phyloP scores from a whole-genome alignment of 345 rosid species.

The Moringa oleifera region DNA sequence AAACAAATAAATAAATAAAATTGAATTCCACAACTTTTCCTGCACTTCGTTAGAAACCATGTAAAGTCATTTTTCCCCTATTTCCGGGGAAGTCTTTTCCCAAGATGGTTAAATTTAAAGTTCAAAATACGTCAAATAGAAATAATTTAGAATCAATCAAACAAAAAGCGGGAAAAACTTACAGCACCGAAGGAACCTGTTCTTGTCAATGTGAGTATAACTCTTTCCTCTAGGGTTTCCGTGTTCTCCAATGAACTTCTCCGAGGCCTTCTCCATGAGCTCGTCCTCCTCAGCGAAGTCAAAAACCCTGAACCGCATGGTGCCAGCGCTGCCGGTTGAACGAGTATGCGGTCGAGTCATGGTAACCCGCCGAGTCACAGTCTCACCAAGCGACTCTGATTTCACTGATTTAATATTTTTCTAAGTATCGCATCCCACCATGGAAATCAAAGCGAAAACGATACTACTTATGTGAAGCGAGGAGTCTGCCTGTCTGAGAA shows the following conservation, averaged over 20 bases:
- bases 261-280: conserved; percentile 24
- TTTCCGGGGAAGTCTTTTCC: too few relatives aligned
- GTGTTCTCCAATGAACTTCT: conserved; percentile 22
- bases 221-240: conserved; percentile 11
- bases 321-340: conserved; percentile 4
- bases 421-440: too few relatives aligned
- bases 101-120: background rate
- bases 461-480: too few relatives aligned
- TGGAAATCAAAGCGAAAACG: too few relatives aligned
- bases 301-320: conserved; percentile 24
- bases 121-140: background rate
- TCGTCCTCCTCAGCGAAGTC: conserved; percentile 44
- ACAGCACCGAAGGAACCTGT: conserved; percentile 38
- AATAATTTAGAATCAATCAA: too few relatives aligned
- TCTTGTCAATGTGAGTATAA: conserved; percentile 21
- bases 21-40: background rate
- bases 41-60: conserved; percentile 13
- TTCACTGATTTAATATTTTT: too few relatives aligned
- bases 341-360: conserved; percentile 29
- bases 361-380: background rate
- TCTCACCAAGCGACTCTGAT: background rate
- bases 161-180: conserved; percentile 15
- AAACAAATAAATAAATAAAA: background rate
- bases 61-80: background rate
- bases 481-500: too few relatives aligned